These are phyloP conservation scores for Coniophora puteana DNA, from an alignment of 1,284 basidiomycete species.

Conservation along the genomic window DNA sequence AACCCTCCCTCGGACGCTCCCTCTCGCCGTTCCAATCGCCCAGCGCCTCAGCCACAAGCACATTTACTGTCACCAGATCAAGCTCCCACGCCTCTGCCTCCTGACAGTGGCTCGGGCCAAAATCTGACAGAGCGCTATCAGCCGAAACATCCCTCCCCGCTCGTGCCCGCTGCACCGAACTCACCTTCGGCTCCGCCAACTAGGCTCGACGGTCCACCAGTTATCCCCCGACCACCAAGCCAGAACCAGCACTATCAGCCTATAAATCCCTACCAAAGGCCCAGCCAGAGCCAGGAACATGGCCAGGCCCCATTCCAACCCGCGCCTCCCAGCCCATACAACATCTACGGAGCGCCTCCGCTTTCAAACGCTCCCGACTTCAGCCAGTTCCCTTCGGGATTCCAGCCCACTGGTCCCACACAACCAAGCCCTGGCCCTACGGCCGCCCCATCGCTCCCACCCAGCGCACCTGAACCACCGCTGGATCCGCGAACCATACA, in stretches of 20 bases:
- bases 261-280: no score
- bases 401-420: neutral
- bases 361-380: no score
- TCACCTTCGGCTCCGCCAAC: constrained; percentile 11
- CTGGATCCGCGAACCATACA: no score
- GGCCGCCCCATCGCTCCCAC: no score
- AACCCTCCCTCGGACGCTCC: constrained; percentile 29
- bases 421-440: neutral
- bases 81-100: constrained; percentile 21
- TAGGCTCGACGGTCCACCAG: constrained; percentile 9
- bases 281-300: constrained; percentile 19
- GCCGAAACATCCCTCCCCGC: constrained; percentile 10
- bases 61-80: constrained; percentile 27
- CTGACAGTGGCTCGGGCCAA: no score
- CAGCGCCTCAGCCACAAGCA: constrained; percentile 8
- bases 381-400: neutral
- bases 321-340: no score
- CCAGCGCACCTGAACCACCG: no score
- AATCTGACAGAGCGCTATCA: constrained; percentile 2
- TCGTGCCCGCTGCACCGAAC: constrained; percentile 12
- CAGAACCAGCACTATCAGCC: constrained; percentile 1
- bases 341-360: no score
- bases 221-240: constrained; percentile 10
- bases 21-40: constrained; percentile 23
- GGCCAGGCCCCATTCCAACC: no score